Evolutionary conservation across 495 filamentous ascomycete genomes (phyloP).

Genomic region (Lasiosphaeria ovina): DNA sequence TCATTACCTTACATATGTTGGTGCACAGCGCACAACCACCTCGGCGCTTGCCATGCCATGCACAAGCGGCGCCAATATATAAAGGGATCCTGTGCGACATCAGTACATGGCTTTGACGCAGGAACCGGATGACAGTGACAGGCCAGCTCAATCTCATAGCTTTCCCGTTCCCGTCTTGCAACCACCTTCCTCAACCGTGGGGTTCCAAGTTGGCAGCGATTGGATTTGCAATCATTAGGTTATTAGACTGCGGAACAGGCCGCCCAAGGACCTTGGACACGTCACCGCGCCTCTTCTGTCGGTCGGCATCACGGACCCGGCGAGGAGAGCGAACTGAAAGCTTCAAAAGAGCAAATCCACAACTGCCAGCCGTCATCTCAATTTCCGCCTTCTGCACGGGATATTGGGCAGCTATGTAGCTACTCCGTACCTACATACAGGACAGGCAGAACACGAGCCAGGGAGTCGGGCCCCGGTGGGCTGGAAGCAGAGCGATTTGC

Average conservation of each 20-base stretch:
- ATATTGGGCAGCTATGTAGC: slow-evolving; percentile 6
- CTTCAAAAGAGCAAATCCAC: not conserved
- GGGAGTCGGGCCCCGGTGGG: not conserved
- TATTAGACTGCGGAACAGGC: too few relatives aligned
- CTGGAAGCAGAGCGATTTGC: slow-evolving; percentile 1
- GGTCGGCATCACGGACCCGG: too few relatives aligned
- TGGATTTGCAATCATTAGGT: too few relatives aligned
- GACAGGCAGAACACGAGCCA: not conserved
- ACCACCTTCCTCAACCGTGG: not conserved
- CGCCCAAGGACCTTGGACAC: not conserved
- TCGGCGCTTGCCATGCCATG: slow-evolving; percentile 12
- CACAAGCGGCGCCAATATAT: slow-evolving; percentile 13
- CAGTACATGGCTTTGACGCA: slow-evolving; percentile 22
- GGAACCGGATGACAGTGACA: slow-evolving; percentile 21
- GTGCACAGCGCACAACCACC: not conserved
- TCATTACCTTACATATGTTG: not conserved
- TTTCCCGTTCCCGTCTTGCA: not conserved
- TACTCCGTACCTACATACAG: too few relatives aligned
- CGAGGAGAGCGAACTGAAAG: not conserved
- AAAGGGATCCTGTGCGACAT: slow-evolving; percentile 5
- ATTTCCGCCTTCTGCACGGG: slow-evolving; percentile 8
- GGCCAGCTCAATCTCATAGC: not conserved
- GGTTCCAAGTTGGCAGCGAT: too few relatives aligned
- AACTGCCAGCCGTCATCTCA: not conserved
- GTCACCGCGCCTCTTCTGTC: not conserved